phyloP scores from a whole-genome alignment of 805 yeast genomes.

The Ogataea haglerorum region DNA sequence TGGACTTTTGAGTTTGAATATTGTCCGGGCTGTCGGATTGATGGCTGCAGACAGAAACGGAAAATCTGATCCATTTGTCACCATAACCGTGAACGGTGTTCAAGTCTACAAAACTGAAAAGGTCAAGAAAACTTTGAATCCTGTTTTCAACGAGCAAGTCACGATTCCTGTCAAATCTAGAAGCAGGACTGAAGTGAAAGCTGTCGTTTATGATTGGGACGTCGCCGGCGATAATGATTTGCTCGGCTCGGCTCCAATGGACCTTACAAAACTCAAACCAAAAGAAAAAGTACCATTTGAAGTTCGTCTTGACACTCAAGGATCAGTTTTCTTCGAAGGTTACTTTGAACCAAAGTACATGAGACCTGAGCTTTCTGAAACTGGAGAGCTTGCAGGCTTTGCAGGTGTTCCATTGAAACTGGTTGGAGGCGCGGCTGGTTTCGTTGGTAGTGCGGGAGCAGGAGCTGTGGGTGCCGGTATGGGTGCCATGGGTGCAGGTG shows the following conservation, averaged over 20 bases:
- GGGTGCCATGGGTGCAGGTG: constrained; percentile 37
- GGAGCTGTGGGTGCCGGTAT: constrained; percentile 42
- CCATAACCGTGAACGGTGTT: constrained; percentile 50
- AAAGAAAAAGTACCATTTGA: constrained; percentile 40
- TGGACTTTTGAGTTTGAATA: constrained; percentile 55
- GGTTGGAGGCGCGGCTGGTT: constrained; percentile 40
- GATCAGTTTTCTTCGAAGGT: constrained; percentile 51
- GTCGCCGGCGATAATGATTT: constrained; percentile 65
- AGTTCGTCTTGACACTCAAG: constrained; percentile 60
- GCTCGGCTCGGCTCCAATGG: constrained; percentile 51
- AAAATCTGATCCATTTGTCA: constrained; percentile 68
- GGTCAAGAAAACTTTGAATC: constrained; percentile 64
- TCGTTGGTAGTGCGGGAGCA: constrained; percentile 39
- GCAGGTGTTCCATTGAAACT: constrained; percentile 31
- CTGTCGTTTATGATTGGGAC: constrained; percentile 74
- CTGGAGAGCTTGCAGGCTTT: constrained; percentile 41
- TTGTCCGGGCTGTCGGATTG: constrained; percentile 53
- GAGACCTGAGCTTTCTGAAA: constrained; percentile 54
- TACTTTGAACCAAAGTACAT: constrained; percentile 62
- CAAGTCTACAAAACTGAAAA: constrained; percentile 56
- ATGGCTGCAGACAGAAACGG: constrained; percentile 67
- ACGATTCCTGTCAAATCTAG: constrained; percentile 62
- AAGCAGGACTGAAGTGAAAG: constrained; percentile 44
- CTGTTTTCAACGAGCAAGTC: constrained; percentile 71
- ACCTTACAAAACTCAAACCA: constrained; percentile 48